Base-by-base conservation (phyloP, 2,329 filamentous ascomycete species). In the Sporothrix inflata region DNA sequence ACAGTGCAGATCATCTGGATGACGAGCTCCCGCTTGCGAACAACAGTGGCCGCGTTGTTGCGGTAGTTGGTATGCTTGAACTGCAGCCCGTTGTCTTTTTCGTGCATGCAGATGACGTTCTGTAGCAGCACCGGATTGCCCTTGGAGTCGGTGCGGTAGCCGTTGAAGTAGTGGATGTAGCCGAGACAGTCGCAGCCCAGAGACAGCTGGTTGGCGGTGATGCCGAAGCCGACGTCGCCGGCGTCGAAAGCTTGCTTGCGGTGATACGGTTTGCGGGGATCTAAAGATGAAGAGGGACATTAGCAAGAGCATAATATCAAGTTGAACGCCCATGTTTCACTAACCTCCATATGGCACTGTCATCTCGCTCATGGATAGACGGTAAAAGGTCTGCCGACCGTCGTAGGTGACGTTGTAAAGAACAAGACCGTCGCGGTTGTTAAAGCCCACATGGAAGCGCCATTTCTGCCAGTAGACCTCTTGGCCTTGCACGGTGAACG, bases 61-160 rank as follows among this genome's bases (percentile, higher is more conserved):
- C 90, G 84, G 80, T 84, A 90, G 80, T 92, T 91, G n/a, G 89
- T 86, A 80, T 92, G 90, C 78, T 92, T 92, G 89, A 89, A 92
- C 34, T 87, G 84, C 61, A 93, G 90, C 1, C 91, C 91, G 5
- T 61, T 69, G 55, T 72, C 70, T 9, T 68, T 51, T 30, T 72
- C 70, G 63, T 72, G 87, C 75, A 87, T 85, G 76, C 80, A 86
- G 4, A 83, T 77, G 72, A 88, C 86, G 72, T 91, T 90, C 74
- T 86, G 84, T 21, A 88, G 85, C 1, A 88, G 86, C 14, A 85
- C 87, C 19, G 92, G 83, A 42, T 92, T 88, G 1, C 90, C 90
- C 0, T 83, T 84, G 70, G 82, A 86, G 53, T 81, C 80, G 51
- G 86, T 83, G 5, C 85, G 80, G 71, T 86, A 92, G 77, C 92